Percentiles rank a stretch among this genome's conserved stretches.
Evolutionary conservation across 805 yeast species (phyloP).

Genomic region (Suhomyces faveliae): DNA sequence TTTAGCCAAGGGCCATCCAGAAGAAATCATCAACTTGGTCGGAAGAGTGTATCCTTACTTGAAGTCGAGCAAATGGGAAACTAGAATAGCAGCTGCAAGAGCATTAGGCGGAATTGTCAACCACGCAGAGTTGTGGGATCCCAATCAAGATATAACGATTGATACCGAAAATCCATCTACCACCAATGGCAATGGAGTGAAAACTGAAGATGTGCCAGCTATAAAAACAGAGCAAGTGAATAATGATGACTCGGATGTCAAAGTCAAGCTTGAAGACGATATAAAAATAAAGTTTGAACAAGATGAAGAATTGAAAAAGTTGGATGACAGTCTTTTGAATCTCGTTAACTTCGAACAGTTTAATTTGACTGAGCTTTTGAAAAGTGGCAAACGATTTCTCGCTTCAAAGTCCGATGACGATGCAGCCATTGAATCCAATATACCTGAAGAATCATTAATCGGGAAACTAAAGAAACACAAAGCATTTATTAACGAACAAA

Average conservation of each 20-base stretch:
- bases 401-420: constrained; percentile 46
- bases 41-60: constrained; percentile 91
- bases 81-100: constrained; percentile 89
- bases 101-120: constrained; percentile 92
- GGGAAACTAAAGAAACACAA: constrained; percentile 53
- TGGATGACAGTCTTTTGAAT: constrained; percentile 39
- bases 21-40: constrained; percentile 76
- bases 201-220: constrained; percentile 14
- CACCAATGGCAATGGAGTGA: constrained; percentile 9
- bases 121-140: constrained; percentile 81
- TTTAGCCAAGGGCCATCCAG: constrained; percentile 91
- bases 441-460: constrained; percentile 43
- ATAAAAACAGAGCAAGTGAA: constrained; percentile 3
- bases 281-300: constrained; percentile 10
- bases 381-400: constrained; percentile 53
- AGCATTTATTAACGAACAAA: constrained; percentile 29
- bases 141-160: constrained; percentile 43
- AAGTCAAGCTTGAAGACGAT: constrained; percentile 22
- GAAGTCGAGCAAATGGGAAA: constrained; percentile 87
- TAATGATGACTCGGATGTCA: constrained; percentile 7
- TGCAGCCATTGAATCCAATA: constrained; percentile 26
- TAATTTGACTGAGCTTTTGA: constrained; percentile 47
- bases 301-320: constrained; percentile 41
- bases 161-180: constrained; percentile 6
- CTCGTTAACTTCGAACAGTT: constrained; percentile 51